Evolutionary conservation across 1,284 basidiomycete species (phyloP).

Genomic region (Hypsizygus ulmarius): DNA sequence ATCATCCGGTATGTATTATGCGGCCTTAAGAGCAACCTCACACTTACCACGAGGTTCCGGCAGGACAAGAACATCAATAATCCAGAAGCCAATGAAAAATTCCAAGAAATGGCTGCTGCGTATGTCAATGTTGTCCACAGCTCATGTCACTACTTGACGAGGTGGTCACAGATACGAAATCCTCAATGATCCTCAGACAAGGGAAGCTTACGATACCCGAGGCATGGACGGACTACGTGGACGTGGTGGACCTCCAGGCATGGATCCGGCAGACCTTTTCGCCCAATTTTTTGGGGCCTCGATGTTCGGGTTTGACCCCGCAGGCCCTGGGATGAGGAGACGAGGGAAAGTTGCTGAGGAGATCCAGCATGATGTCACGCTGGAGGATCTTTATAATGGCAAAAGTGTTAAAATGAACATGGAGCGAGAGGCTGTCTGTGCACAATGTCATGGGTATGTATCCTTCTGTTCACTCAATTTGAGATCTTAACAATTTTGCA

Average conservation of each 20-base stretch:
- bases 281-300: constrained; percentile 66
- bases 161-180: constrained; percentile 71
- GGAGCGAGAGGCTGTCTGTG: constrained; percentile 83
- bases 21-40: neutral
- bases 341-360: constrained; percentile 66
- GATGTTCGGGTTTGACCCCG: constrained; percentile 51
- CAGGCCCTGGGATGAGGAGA: constrained; percentile 41
- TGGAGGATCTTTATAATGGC: constrained; percentile 93
- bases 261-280: constrained; percentile 72
- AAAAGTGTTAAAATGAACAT: constrained; percentile 88
- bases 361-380: constrained; percentile 81
- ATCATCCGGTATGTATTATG: constrained; percentile 74
- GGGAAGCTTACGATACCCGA: constrained; percentile 78
- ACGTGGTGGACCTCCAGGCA: constrained; percentile 43
- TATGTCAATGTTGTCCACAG: constrained; percentile 40
- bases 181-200: constrained; percentile 73
- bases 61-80: constrained; percentile 72
- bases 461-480: neutral
- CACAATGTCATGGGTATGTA: constrained; percentile 75
- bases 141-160: constrained; percentile 9
- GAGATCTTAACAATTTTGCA: constrained; percentile 26
- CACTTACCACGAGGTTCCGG: neutral
- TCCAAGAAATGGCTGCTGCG: constrained; percentile 88
- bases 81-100: constrained; percentile 73
- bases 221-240: constrained; percentile 71